Base-by-base conservation (phyloP, 306 rosid species). In the Pueraria montana region DNA sequence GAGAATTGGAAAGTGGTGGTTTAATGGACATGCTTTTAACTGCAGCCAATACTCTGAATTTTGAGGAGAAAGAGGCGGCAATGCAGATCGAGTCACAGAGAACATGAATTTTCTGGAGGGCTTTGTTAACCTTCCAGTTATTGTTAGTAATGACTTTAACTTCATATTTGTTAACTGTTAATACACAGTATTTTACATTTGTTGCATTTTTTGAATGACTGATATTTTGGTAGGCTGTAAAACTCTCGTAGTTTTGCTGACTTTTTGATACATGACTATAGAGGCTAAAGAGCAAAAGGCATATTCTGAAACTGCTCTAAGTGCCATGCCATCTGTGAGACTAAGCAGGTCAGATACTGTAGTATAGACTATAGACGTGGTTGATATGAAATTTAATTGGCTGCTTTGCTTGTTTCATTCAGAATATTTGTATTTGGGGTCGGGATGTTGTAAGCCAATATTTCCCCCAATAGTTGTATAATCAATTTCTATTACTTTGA, bases 1-100 rank as follows among this genome's bases (percentile, higher is more conserved):
- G 59, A 78, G 93, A 82, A 74, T 81, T 82, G 13, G 94, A 89
- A 46, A 84, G 84, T 62, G 86, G 81, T 70, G 93, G 87, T 43
- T 97, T 94, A 78, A 91, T 95, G 97, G 98, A 91, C 79, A 88
- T 92, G 94, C 97, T 92, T 81, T 82, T 92, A 79, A 84, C 89
- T 74, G 98, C 98, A 46, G 97, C 95, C 76, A 85, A 87, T 76
- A 89, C 93, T 76, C 84, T 92, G 55, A 87, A 87, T 77, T 84
- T 83, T 14, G 92, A 91, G 70, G 93, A 92, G 85, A 78, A 85
- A 18, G 71, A 87, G 81, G 90, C 84, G 34, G 78, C 84, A 49
- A 45, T 43, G 79, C 77, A 72, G 71, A 70, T 72, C 20, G 73
- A 72, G 61, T 81, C 71, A 58, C 63, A 75, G 52, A 69, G 58